Evolutionary conservation across 495 filamentous ascomycete genomes (phyloP).

Genomic region (Annulohypoxylon stygium): DNA sequence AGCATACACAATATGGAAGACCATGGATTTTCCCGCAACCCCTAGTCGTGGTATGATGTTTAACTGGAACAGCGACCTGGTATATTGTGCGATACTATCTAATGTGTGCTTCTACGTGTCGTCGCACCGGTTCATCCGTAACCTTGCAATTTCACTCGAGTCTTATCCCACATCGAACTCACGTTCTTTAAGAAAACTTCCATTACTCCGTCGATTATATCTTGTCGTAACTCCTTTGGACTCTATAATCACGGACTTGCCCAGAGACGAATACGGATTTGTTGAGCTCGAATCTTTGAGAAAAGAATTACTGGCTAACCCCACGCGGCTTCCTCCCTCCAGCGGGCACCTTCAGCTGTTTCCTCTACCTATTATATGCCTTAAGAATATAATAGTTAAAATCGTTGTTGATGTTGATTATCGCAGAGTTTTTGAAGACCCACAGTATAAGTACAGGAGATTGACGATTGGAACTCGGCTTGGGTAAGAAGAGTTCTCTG

Average conservation of each 20-base stretch:
- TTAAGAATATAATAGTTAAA: not conserved
- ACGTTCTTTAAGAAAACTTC: too few species aligned
- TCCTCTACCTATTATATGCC: too few species aligned
- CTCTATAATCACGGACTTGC: not conserved
- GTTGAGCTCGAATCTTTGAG: not conserved
- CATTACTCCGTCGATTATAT: not conserved
- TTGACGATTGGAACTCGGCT: not conserved
- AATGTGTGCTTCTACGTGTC: not conserved
- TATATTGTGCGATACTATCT: not conserved
- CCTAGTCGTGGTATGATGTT: too few species aligned
- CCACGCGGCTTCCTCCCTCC: too few species aligned
- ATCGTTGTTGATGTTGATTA: slow-evolving; percentile 8
- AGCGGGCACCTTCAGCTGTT: too few species aligned
- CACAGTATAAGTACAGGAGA: not conserved
- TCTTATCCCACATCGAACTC: too few species aligned
- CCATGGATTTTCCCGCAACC: not conserved
- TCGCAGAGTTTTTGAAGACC: not conserved
- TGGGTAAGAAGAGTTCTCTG: not conserved
- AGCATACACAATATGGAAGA: not conserved
- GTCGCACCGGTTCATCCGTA: not conserved
- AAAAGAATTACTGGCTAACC: not conserved
- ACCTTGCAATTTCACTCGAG: not conserved
- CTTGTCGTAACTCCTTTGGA: not conserved
- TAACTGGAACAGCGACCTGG: not conserved
- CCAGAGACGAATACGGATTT: slow-evolving; percentile 18